Evolutionary conservation across 768 basidiomycete species (phyloP), one percentile per base, ranked within the genome.

Genomic region (Collybiopsis confluens): DNA sequence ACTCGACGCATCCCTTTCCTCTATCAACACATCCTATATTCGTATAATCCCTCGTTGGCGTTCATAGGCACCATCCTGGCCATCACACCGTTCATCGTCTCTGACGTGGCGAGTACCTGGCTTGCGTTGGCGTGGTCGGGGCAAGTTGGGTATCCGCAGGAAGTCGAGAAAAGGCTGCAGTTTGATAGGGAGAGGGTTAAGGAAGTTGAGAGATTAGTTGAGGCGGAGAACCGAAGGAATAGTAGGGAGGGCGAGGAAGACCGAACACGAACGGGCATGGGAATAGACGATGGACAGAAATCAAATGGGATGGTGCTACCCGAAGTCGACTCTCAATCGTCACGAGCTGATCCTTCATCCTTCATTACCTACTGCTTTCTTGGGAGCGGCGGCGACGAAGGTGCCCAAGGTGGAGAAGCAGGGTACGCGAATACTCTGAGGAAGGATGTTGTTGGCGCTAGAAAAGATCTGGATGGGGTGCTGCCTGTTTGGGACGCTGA

Each of bases 81-180:
- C 9, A 74, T 72, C 57, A 78, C 72, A 8, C 79, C 79, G 1
- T 81, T 80, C 60, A 66, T 67, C 3, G 65, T 79, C 55, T 72
- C 74, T 0, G 78, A 81, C 55, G 64, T 81, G 41, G 67, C 67
- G n/a, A 77, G 75, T 61, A 76, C 76, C 2, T 80, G 75, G 75
- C 69, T 81, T 33, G 61, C 77, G 1, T 64, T 77, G 18, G 70
- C 71, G 2, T 80, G 76, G 75, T 54, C 56, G 2, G 59, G 64
- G 1, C 54, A 61, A 23, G 59, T 71, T 10, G 11, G 57, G 1
- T 69, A 75, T 53, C 76, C 77, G 0, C 45, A 59, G n/a, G 70
- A 72, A 0, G 7, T 59, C 1, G 65, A 67, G 26, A 68, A 56
- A 1, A 64, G 73, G 4, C 65, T 78, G 10, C 61, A 15, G 4